phyloP scores from a whole-genome alignment of 805 yeast genomes.

The Candida patagonica region DNA sequence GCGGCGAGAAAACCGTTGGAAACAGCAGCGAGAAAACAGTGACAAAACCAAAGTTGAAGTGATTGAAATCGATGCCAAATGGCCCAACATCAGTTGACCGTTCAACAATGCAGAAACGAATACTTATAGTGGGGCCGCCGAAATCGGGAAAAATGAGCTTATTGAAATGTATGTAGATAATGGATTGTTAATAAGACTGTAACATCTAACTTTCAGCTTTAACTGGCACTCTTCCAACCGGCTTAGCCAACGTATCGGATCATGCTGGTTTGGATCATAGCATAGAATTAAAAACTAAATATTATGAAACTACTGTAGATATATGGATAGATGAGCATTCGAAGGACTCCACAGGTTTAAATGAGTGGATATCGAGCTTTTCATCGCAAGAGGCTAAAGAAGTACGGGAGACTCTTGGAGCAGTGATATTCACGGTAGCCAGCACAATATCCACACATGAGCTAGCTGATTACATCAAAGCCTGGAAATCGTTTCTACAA shows the following conservation, averaged over 20 bases:
- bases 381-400: conserved; percentile 27
- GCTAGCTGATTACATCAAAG: conserved; percentile 10
- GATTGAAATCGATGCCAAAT: no score
- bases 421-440: conserved; percentile 28
- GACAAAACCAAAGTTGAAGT: no score
- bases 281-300: conserved; percentile 23
- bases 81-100: no score
- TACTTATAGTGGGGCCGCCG: conserved; percentile 28
- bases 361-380: conserved; percentile 26
- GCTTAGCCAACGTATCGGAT: conserved; percentile 6
- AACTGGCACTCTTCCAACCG: conserved; percentile 19
- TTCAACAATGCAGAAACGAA: conserved; percentile 3
- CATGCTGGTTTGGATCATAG: conserved; percentile 25
- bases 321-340: conserved; percentile 30
- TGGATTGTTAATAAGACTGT: conserved; percentile 10
- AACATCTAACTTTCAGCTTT: conserved; percentile 16
- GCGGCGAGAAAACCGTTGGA: no score
- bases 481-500: conserved; percentile 14
- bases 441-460: conserved; percentile 7
- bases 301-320: conserved; percentile 28
- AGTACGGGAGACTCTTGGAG: conserved; percentile 29
- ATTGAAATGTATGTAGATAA: conserved; percentile 18
- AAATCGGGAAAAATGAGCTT: conserved; percentile 27
- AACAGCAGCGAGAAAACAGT: no score
- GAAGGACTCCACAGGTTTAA: conserved; percentile 7